phyloP scores from a whole-genome alignment of 345 rosid genomes.

The Chamaenerion angustifolium region DNA sequence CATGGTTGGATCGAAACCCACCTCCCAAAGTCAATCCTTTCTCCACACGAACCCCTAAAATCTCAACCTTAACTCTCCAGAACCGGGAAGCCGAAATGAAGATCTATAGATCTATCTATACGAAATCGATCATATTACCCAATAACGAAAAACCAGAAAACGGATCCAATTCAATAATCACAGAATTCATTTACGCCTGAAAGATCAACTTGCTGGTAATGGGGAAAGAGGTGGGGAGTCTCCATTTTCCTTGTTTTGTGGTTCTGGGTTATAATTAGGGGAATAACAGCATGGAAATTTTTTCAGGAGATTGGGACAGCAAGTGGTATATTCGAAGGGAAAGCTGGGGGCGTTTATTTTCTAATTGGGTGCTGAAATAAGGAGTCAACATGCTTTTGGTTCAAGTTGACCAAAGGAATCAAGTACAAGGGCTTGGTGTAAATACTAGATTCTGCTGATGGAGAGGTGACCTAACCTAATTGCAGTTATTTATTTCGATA shows the following conservation, averaged over 20 bases:
- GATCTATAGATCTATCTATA: not conserved
- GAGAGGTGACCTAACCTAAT: no score
- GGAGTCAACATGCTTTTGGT: slow-evolving; percentile 2
- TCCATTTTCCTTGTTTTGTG: slow-evolving; percentile 2
- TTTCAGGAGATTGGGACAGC: slow-evolving; percentile 5
- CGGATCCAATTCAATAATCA: no score
- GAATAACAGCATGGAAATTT: not conserved
- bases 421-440: not conserved
- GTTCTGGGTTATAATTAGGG: slow-evolving; percentile 2
- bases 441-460: no score
- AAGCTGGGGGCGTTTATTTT: not conserved
- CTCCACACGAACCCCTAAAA: not conserved
- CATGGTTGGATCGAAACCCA: slow-evolving; percentile 23
- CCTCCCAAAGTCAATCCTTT: slow-evolving; percentile 1
- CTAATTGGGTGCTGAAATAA: not conserved
- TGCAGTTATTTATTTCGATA: no score
- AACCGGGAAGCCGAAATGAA: slow-evolving; percentile 1
- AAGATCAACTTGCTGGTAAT: not conserved
- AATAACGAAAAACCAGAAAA: no score
- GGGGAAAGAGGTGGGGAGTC: slow-evolving; percentile 1
- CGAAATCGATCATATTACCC: no score
- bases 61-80: not conserved
- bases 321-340: slow-evolving; percentile 3
- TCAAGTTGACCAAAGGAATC: not conserved
- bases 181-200: not conserved